A percentile compares a stretch with the other conserved stretches of the same genome.
Evolutionary conservation across 192 early-diverging fungal genomes (phyloP).

Genomic region (Entomortierella beljakovae): DNA sequence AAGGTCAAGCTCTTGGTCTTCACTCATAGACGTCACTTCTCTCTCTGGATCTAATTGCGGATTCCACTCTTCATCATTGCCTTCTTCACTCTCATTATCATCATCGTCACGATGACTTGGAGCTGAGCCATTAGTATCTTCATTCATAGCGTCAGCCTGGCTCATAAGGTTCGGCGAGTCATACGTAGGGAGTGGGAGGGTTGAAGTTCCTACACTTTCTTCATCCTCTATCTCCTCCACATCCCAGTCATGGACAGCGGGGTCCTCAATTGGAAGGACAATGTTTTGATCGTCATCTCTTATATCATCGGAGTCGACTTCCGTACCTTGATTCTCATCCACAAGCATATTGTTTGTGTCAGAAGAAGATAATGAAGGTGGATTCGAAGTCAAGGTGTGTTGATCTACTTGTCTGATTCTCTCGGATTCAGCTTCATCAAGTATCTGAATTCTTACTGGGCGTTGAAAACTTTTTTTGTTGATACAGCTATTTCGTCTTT

Average conservation of each 20-base stretch:
- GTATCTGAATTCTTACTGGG: constrained; percentile 32
- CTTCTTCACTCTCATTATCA: neutral
- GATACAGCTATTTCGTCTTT: neutral
- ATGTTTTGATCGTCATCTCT: neutral
- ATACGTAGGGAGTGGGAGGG: neutral
- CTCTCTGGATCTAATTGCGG: constrained; percentile 36
- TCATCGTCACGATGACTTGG: too few species aligned
- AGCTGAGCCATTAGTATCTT: too few species aligned
- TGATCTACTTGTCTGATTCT: constrained; percentile 18
- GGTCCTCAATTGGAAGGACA: constrained; percentile 35
- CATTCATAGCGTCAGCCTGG: neutral
- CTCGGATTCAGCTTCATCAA: constrained; percentile 36
- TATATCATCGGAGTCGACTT: neutral
- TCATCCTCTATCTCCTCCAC: constrained; percentile 48
- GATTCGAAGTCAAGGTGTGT: neutral
- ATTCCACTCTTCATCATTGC: constrained; percentile 20
- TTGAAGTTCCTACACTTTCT: constrained; percentile 5
- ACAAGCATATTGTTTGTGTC: neutral
- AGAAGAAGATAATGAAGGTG: neutral
- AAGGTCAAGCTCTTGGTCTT: constrained; percentile 34
- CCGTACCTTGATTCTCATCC: neutral
- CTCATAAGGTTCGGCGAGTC: too few species aligned
- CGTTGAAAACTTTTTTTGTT: constrained; percentile 31
- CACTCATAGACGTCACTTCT: constrained; percentile 31
- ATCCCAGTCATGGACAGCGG: constrained; percentile 49